These are phyloP conservation scores for Phytophthora constricta DNA, from an alignment of 352 stramenopile species.

Conservation along the genomic window DNA sequence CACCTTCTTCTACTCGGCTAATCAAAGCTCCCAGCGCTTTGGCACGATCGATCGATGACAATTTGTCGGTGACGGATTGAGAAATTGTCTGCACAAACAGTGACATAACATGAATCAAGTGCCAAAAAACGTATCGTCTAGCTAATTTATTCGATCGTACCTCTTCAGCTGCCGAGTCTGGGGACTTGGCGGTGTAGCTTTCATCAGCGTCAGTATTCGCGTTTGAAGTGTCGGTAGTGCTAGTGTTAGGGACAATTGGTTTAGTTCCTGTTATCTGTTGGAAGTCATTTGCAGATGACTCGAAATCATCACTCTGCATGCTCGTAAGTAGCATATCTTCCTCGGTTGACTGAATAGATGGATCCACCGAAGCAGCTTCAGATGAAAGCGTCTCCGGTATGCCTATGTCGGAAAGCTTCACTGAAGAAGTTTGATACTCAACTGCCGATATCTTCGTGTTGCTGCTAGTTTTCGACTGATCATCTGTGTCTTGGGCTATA, in stretches of 20 bases:
- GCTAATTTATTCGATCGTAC: slow-evolving; percentile 9
- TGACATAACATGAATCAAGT: not conserved
- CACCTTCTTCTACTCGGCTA: slow-evolving; percentile 66
- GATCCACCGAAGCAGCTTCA: slow-evolving; percentile 1
- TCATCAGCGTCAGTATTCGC: not conserved
- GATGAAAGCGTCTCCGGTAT: slow-evolving; percentile 25
- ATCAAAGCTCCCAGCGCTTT: slow-evolving; percentile 68
- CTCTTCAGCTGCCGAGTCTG: slow-evolving; percentile 13
- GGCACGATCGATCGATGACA: slow-evolving; percentile 58
- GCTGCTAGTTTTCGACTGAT: not conserved
- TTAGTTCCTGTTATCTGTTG: slow-evolving; percentile 7
- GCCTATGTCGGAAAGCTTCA: slow-evolving; percentile 11
- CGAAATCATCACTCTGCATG: slow-evolving; percentile 41
- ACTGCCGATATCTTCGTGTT: not conserved
- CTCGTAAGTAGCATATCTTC: slow-evolving; percentile 33
- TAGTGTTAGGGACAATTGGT: slow-evolving; percentile 4
- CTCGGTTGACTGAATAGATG: slow-evolving; percentile 3
- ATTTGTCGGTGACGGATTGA: slow-evolving; percentile 40
- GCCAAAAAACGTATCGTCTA: not conserved
- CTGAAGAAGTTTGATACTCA: not conserved
- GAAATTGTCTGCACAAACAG: slow-evolving; percentile 21
- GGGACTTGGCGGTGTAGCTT: not conserved
- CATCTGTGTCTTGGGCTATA: not conserved
- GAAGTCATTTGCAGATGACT: slow-evolving; percentile 14
- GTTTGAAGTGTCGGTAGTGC: no score